Conservation (phyloP, 1,284 basidiomycete species). For the Quambalaria eucalypti region DNA sequence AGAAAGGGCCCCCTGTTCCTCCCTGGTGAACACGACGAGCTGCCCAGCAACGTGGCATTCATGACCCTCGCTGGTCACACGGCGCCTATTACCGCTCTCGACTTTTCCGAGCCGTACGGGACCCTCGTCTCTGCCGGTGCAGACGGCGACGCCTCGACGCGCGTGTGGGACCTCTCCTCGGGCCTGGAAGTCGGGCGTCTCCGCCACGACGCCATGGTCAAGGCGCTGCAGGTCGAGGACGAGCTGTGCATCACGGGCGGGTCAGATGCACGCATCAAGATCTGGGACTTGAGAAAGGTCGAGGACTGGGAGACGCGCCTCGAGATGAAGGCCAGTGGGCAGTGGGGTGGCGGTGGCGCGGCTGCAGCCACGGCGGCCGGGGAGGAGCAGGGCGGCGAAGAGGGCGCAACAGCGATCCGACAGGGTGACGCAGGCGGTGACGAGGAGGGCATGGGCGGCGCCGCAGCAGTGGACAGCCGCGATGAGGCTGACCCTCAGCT, state of each 20-base stretch:
- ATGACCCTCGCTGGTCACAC: conserved; percentile 81
- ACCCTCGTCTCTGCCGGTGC: conserved; percentile 69
- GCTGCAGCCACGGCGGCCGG: conserved; percentile 11
- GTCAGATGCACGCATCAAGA: conserved; percentile 64
- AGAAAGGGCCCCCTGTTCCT: conserved; percentile 67
- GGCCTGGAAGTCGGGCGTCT: conserved; percentile 48
- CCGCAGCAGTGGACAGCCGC: conserved; percentile 22
- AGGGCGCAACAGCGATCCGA: conserved; percentile 17
- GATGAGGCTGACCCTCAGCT: conserved; percentile 56
- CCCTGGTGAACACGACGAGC: conserved; percentile 91
- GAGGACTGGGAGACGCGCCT: conserved; percentile 36
- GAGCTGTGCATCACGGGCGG: conserved; percentile 83
- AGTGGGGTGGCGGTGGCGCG: conserved; percentile 1
- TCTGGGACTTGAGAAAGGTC: conserved; percentile 42
- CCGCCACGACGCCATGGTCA: conserved; percentile 53
- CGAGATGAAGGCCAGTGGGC: conserved; percentile 25
- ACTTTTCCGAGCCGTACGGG: conserved; percentile 94
- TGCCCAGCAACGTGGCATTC: conserved; percentile 88
- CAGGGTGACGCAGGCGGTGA: conserved; percentile 10
- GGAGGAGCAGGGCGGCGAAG: conserved; percentile 10
- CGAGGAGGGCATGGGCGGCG: conserved; percentile 49
- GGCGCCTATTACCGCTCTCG: conserved; percentile 74
- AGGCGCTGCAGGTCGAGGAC: conserved; percentile 87
- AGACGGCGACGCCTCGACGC: conserved; percentile 52
- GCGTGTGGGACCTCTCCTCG: conserved; percentile 76